Base-by-base conservation (phyloP, 148 eudicot genomes). In the Linanthus parryae region DNA sequence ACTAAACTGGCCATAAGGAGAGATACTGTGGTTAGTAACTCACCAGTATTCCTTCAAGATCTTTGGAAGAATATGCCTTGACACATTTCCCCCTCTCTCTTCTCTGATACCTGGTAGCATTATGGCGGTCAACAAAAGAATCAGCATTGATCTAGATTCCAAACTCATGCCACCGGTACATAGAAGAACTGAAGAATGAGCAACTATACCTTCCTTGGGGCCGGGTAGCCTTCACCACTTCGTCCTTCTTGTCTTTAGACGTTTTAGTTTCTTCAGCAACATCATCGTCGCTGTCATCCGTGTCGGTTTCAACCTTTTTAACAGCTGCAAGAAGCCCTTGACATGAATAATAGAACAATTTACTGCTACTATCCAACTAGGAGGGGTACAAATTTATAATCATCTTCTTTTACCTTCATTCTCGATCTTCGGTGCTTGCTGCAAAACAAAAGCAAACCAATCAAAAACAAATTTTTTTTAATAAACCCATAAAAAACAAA, bases 11-110 rank as follows among this genome's bases (percentile, higher is more conserved):
- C n/a, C n/a, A n/a, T n/a, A n/a, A n/a, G n/a, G n/a, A n/a, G n/a
- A n/a, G n/a, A n/a, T n/a, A n/a, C n/a, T n/a, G 35, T 5, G 36
- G 14, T 19, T n/a, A 12, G 37, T 21, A 54, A 74, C 98, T 66
- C 61, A 92, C 98, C 50, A 92, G 83, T 59, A 92, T 92, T 55
- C 94, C 96, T 69, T 82, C 81, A 37, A 92, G 90, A 82, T 92
- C 98, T 72, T 87, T 30, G 13, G 83, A 54, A 63, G 96, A 75
- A 68, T 87, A 92, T 25, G 65, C 61, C 16, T 71, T 58, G 28
- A 83, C 95, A 52, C 56, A 74, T 76, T 87, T 92, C 53, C 90
- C 96, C 54, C 70, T 77, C 74, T 87, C 94, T 62, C 98, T 71
- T 68, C 65, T 92, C 70, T 72, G 64, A 58, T 92, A 92, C 78